A percentile compares a stretch with the other conserved stretches of the same genome.
Evolutionary conservation across 1,139 yeast genomes (phyloP).

Genomic region (Candida neerlandica): DNA sequence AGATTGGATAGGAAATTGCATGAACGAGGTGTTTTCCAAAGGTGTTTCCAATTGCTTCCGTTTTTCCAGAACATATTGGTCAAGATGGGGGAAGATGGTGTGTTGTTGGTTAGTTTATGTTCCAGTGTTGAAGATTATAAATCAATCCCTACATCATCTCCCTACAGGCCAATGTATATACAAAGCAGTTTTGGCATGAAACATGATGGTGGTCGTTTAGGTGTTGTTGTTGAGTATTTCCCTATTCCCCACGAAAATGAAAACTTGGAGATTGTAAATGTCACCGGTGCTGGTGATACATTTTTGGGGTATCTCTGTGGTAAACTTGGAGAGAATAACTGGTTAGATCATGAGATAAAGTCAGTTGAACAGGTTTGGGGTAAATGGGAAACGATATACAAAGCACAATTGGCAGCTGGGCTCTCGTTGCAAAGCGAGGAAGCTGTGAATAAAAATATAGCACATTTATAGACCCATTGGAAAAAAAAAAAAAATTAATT

Average conservation of each 20-base stretch:
- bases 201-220: conserved; percentile 26
- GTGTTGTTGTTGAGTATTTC: conserved; percentile 66
- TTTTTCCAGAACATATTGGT: conserved; percentile 67
- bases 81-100: conserved; percentile 71
- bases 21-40: conserved; percentile 63
- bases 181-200: conserved; percentile 21
- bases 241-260: conserved; percentile 46
- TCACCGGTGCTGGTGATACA: conserved; percentile 79
- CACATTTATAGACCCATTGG: conserved; percentile 7
- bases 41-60: conserved; percentile 70
- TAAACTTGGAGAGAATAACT: conserved; percentile 25
- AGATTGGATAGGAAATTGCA: conserved; percentile 29
- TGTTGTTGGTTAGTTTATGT: conserved; percentile 46
- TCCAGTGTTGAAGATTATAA: conserved; percentile 31
- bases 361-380: conserved; percentile 34
- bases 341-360: conserved; percentile 27
- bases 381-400: conserved; percentile 38
- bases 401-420: conserved; percentile 60
- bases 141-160: conserved; percentile 40
- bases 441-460: conserved; percentile 21
- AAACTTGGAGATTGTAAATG: conserved; percentile 43
- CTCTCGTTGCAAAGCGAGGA: conserved; percentile 38
- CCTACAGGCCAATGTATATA: conserved; percentile 30
- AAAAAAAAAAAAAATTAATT: neutral
- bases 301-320: conserved; percentile 55